A percentile compares a stretch with the other conserved stretches of the same genome.
These are phyloP conservation scores for Aureobasidium uvarum DNA, from an alignment of 2,329 filamentous ascomycete species.

Conservation along the genomic window DNA sequence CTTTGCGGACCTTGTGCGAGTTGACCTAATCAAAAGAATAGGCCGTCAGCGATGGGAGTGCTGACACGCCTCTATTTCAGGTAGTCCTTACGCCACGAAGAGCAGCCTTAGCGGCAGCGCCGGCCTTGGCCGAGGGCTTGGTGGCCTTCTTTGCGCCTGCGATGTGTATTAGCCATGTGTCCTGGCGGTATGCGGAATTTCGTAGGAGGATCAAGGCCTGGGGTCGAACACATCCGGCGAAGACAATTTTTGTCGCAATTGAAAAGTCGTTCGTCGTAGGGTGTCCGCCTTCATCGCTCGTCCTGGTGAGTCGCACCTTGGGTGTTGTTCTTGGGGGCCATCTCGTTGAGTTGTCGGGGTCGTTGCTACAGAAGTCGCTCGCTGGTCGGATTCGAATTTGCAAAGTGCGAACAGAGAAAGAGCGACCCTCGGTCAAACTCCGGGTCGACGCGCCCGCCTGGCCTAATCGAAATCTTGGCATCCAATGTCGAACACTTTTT, in stretches of 20 bases:
- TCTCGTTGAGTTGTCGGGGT: constrained; percentile 38
- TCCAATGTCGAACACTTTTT: neutral
- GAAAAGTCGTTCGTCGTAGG: constrained; percentile 7
- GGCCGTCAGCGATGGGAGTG: constrained; percentile 53
- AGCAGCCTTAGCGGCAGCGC: constrained; percentile 90
- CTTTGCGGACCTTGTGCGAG: constrained; percentile 87
- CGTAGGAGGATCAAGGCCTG: constrained; percentile 17
- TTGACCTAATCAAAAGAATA: constrained; percentile 57
- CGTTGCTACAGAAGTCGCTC: constrained; percentile 34
- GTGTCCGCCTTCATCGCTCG: constrained; percentile 15
- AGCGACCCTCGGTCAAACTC: neutral
- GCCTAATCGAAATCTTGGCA: neutral
- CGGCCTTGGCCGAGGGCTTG: constrained; percentile 75
- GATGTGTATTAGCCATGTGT: constrained; percentile 31
- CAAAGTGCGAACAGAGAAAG: neutral
- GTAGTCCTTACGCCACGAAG: constrained; percentile 81
- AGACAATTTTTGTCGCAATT: constrained; percentile 20
- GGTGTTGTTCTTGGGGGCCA: constrained; percentile 42
- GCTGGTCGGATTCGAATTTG: constrained; percentile 11
- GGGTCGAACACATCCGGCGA: constrained; percentile 20
- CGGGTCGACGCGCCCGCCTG: neutral
- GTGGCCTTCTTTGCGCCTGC: constrained; percentile 36
- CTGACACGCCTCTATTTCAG: constrained; percentile 48
- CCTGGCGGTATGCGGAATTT: constrained; percentile 26
- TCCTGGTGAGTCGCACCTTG: constrained; percentile 30